A percentile compares a stretch with the other conserved stretches of the same genome.
Evolutionary conservation across 345 rosid species (phyloP).

Genomic region (Ceriops zippeliana): DNA sequence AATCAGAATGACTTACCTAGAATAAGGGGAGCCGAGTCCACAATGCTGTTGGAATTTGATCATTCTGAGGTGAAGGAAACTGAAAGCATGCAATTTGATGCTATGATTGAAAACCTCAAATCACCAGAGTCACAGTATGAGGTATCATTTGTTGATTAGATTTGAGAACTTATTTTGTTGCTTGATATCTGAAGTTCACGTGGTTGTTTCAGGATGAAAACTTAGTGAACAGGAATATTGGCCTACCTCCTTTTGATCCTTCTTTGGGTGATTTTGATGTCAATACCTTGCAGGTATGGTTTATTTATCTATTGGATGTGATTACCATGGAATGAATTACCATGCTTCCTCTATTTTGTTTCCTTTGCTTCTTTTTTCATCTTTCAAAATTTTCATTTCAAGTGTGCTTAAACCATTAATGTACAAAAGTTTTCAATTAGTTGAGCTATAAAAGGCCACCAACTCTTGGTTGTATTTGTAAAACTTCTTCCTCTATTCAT

Average conservation of each 20-base stretch:
- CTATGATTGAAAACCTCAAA: conserved; percentile 57
- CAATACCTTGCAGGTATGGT: conserved; percentile 67
- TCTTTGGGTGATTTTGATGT: conserved; percentile 56
- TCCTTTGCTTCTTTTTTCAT: background rate
- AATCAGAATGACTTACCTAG: conserved; percentile 31
- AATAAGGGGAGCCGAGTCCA: conserved; percentile 28
- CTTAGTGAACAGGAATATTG: conserved; percentile 42
- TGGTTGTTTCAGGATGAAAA: conserved; percentile 50
- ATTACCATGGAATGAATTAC: too few species aligned
- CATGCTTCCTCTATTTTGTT: background rate
- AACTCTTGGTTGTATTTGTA: background rate
- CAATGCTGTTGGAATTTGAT: conserved; percentile 25
- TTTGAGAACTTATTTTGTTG: conserved; percentile 12
- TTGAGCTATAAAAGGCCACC: too few species aligned
- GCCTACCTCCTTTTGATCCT: conserved; percentile 51
- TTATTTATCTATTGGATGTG: conserved; percentile 9
- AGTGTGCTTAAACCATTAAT: too few species aligned
- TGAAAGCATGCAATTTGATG: conserved; percentile 63
- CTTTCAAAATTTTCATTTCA: background rate
- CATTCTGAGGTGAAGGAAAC: conserved; percentile 38
- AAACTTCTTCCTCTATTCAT: background rate
- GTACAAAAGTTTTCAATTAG: too few species aligned
- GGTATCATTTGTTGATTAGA: conserved; percentile 42
- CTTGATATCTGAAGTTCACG: conserved; percentile 12
- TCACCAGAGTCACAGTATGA: conserved; percentile 46